A percentile compares a stretch with the other conserved stretches of the same genome.
These are phyloP conservation scores for Apiospora malaysiana DNA, from an alignment of 2,329 filamentous ascomycete species.

Conservation along the genomic window DNA sequence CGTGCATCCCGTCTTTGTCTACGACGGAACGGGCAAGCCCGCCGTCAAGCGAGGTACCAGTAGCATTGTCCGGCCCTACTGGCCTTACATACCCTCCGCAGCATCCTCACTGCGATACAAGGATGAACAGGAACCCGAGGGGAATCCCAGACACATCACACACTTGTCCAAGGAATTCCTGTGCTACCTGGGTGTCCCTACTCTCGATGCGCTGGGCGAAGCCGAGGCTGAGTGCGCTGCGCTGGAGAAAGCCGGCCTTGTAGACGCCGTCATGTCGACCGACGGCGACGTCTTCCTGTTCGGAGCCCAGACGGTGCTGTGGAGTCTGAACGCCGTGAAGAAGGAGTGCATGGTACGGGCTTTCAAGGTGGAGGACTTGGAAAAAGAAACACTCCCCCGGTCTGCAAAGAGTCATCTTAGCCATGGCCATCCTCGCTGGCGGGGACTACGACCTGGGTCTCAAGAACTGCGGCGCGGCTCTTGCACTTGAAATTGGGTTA, in stretches of 20 bases:
- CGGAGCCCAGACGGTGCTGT: constrained; percentile 48
- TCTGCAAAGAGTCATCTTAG: constrained; percentile 30
- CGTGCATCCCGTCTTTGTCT: background rate
- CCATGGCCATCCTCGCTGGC: constrained; percentile 34
- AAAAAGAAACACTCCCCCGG: constrained; percentile 22
- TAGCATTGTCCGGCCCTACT: constrained; percentile 31
- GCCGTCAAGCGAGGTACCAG: background rate
- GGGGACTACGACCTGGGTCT: constrained; percentile 33
- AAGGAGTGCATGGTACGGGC: constrained; percentile 26
- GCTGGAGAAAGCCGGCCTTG: constrained; percentile 48
- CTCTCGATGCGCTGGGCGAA: constrained; percentile 51
- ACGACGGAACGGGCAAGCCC: background rate
- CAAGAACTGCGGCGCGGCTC: constrained; percentile 26
- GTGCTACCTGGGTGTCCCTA: constrained; percentile 34
- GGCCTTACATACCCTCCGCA: constrained; percentile 22
- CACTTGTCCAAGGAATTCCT: constrained; percentile 43
- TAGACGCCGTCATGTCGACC: constrained; percentile 55
- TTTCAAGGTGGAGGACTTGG: constrained; percentile 25
- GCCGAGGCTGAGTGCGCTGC: constrained; percentile 54
- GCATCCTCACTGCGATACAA: background rate
- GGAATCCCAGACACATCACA: background rate
- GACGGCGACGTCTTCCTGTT: constrained; percentile 55
- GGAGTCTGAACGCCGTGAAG: constrained; percentile 22
- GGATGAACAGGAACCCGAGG: background rate
- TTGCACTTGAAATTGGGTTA: constrained; percentile 27